Base-by-base conservation (phyloP, 2,329 filamentous ascomycete species). In the Neophaeococcomyces aloes region DNA sequence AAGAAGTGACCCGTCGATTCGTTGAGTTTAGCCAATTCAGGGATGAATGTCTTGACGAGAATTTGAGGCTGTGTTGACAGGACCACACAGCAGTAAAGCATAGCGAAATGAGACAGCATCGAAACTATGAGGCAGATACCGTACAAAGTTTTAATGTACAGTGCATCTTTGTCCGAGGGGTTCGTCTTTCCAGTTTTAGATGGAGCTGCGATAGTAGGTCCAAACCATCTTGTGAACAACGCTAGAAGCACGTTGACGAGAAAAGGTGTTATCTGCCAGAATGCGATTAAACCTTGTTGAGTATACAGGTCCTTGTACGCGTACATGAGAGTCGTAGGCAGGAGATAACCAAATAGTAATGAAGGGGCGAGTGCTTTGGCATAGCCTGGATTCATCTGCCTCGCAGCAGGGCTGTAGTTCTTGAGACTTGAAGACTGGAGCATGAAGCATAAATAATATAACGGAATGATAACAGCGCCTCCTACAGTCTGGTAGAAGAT, bases 261-360 rank as follows among this genome's bases (percentile, higher is more conserved):
- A 19, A 54, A 35, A n/a, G 55, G 55, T 8, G 48, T 38, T 2
- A 48, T 49, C 42, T 53, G 56, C 56, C 56, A 59, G 18, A 55
- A 15, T 6, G 53, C 54, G 19, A 58, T 44, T 17, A 52, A 46
- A 2, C 19, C 31, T 29, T 58, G 56, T 3, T 40, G 49, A 8
- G 19, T 48, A n/a, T 40, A 40, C 13, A 42, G 29, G 15, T 44
- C 37, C 5, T 45, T 11, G 25, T 50, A 38, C 1, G 37, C 42
- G 36, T 57, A 57, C 35, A 59, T 47, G 38, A 56, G 39, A n/a
- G 46, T 19, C 2, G 53, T 57, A 1, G 57, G 57, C 7, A 57
- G 33, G 3, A 54, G 40, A 35, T 51, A 57, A 21, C 57, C 56
- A 8, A 57, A 15, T 4, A 55, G 7, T 19, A 58, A n/a, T 7